Evolutionary conservation across 2,329 filamentous ascomycete species (phyloP).

Genomic region (Davidsoniella eucalypti): DNA sequence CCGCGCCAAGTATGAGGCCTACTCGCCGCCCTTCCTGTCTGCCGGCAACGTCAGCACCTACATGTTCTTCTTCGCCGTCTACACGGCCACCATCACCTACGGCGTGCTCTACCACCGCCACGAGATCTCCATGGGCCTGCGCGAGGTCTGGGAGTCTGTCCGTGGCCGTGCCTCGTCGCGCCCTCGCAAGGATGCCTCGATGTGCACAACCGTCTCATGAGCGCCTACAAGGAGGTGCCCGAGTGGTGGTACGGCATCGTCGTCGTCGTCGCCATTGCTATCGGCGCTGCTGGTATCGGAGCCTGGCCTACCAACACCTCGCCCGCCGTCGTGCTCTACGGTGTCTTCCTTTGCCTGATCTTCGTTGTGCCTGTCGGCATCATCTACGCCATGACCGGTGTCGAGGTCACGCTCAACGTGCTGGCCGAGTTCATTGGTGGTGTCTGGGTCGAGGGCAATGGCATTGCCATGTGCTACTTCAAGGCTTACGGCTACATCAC

Average conservation of each 20-base stretch:
- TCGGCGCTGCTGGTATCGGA: constrained; percentile 30
- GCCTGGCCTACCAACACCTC: constrained; percentile 34
- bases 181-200: constrained; percentile 20
- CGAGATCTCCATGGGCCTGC: constrained; percentile 33
- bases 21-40: constrained; percentile 35
- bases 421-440: constrained; percentile 37
- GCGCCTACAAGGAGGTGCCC: constrained; percentile 27
- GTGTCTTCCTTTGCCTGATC: constrained; percentile 30
- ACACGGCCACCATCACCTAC: constrained; percentile 34
- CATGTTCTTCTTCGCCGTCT: constrained; percentile 38
- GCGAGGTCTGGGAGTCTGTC: constrained; percentile 29
- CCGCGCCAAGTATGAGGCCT: constrained; percentile 28
- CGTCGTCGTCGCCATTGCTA: constrained; percentile 27
- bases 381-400: constrained; percentile 35
- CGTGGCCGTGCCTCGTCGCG: constrained; percentile 18
- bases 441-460: constrained; percentile 32
- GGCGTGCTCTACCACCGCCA: constrained; percentile 34
- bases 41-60: constrained; percentile 36
- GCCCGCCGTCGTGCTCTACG: constrained; percentile 34
- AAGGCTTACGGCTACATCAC: constrained; percentile 35
- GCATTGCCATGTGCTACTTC: constrained; percentile 37
- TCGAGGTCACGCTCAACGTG: constrained; percentile 35
- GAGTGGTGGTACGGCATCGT: constrained; percentile 37
- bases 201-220: constrained; percentile 19
- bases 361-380: constrained; percentile 37